Percentiles rank a stretch among this genome's conserved stretches.
These are phyloP conservation scores for Pseudopediastrum boryanum DNA, from an alignment of 139 green algal genomes.

Conservation along the genomic window DNA sequence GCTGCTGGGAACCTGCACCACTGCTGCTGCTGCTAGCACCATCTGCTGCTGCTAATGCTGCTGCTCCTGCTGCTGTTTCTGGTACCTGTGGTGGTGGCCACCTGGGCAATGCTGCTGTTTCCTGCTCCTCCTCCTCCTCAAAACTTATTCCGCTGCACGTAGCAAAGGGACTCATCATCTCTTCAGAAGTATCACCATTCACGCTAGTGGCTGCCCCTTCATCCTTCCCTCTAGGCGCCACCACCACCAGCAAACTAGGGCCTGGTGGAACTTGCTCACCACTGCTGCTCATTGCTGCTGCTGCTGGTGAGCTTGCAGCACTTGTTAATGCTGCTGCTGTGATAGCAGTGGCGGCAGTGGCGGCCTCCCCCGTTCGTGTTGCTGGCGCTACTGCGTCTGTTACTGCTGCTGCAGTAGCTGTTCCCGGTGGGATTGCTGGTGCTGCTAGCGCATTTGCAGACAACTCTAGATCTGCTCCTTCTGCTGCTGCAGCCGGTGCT, in stretches of 20 bases:
- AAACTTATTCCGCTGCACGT: no score
- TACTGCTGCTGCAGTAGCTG: not conserved
- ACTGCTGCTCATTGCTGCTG: not conserved
- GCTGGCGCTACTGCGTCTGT: conserved; percentile 2
- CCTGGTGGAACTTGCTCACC: not conserved
- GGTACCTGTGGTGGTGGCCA: not conserved
- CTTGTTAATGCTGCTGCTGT: not conserved
- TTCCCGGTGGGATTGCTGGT: not conserved
- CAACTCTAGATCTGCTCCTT: no score
- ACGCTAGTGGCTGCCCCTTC: no score
- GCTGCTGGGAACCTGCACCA: not conserved
- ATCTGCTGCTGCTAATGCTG: conserved; percentile 15
- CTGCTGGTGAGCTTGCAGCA: conserved; percentile 9
- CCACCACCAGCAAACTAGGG: no score
- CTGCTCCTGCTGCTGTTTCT: conserved; percentile 4
- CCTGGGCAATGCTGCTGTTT: no score
- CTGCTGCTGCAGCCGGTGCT: not conserved
- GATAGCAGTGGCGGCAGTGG: no score
- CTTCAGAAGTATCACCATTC: no score
- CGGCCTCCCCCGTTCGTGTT: not conserved
- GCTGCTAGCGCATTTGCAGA: no score
- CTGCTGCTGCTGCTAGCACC: not conserved
- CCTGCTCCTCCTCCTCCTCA: no score
- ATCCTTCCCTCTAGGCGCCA: no score
- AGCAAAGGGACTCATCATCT: no score